A percentile compares a stretch with the other conserved stretches of the same genome.
phyloP scores from a whole-genome alignment of 2,329 filamentous ascomycete species.

The Calonectria multiphialidica region DNA sequence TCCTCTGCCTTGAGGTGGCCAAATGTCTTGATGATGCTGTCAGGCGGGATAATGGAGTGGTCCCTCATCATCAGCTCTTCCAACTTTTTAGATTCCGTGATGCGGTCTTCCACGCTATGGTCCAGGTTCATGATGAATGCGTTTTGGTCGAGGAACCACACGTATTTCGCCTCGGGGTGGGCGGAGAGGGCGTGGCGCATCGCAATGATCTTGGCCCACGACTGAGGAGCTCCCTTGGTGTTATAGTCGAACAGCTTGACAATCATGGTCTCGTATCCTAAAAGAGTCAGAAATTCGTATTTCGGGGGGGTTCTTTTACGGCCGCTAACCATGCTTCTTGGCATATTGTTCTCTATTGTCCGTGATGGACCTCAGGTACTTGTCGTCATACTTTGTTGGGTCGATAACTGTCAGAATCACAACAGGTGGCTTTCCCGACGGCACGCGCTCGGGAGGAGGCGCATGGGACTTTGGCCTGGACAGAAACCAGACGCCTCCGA shows the following conservation, averaged over 20 bases:
- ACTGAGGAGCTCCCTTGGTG: constrained; percentile 67
- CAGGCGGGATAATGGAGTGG: constrained; percentile 88
- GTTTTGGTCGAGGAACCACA: constrained; percentile 90
- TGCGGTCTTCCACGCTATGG: constrained; percentile 75
- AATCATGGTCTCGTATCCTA: constrained; percentile 90
- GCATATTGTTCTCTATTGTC: constrained; percentile 90
- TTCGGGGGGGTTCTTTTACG: background rate
- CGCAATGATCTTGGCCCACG: constrained; percentile 86
- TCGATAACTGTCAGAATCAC: constrained; percentile 92
- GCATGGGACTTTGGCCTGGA: constrained; percentile 49
- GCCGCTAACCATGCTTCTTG: constrained; percentile 79
- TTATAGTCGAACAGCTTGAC: constrained; percentile 82
- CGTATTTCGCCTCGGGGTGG: constrained; percentile 80
- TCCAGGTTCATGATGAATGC: constrained; percentile 89
- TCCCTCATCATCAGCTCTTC: constrained; percentile 87
- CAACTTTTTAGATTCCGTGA: constrained; percentile 76
- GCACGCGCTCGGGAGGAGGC: constrained; percentile 52
- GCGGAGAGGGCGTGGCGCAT: constrained; percentile 89
- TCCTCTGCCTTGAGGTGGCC: constrained; percentile 81
- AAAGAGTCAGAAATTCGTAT: constrained; percentile 16
- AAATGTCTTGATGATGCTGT: constrained; percentile 97
- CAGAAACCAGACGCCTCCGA: constrained; percentile 73
- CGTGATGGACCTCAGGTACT: constrained; percentile 79
- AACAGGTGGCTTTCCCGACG: constrained; percentile 69
- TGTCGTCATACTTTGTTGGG: constrained; percentile 70